A percentile compares a stretch with the other conserved stretches of the same genome.
Conservation (phyloP, 2,329 filamentous ascomycete species). For the Monilinia aucupariae region DNA sequence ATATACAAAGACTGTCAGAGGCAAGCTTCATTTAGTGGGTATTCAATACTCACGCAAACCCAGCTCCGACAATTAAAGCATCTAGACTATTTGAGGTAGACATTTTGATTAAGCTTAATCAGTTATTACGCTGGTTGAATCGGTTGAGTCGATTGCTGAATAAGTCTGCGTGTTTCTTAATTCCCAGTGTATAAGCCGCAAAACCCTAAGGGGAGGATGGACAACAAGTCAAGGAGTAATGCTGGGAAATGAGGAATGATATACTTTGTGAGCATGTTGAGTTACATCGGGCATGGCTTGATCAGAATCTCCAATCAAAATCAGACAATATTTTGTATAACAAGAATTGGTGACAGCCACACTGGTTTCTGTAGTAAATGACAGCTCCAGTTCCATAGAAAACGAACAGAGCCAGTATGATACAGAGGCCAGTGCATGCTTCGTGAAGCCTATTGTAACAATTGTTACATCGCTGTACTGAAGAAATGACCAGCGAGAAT, state of each 20-base stretch:
- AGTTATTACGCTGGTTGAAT: neutral
- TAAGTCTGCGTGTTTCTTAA: neutral
- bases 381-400: neutral
- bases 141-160: neutral
- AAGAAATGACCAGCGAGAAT: neutral
- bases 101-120: neutral
- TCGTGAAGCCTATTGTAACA: neutral
- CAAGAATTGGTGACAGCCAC: neutral
- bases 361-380: neutral
- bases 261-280: neutral
- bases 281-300: neutral
- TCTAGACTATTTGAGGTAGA: neutral
- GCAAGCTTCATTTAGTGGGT: neutral
- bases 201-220: neutral
- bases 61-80: neutral
- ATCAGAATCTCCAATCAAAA: neutral
- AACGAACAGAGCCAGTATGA: neutral
- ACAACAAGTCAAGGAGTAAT: neutral
- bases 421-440: neutral
- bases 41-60: neutral
- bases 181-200: neutral
- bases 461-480: neutral
- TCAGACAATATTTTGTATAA: too few relatives aligned
- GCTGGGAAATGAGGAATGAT: neutral
- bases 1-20: neutral